A percentile compares a stretch with the other conserved stretches of the same genome.
These are phyloP conservation scores for Arthrobotrys iridis DNA, from an alignment of 2,329 filamentous ascomycete genomes.

Conservation along the genomic window DNA sequence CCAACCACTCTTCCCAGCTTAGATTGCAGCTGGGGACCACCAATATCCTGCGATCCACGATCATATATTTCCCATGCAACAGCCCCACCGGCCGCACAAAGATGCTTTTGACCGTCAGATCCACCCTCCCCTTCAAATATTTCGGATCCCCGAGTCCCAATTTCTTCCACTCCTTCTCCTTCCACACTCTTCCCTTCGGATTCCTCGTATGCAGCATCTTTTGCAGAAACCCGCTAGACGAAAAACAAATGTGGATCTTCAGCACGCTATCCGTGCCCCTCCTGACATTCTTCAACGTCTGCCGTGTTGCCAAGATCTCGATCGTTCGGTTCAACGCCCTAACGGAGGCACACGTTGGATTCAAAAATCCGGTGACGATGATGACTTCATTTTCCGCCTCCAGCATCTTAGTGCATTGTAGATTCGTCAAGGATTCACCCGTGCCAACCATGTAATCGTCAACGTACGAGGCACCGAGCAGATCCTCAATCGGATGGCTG, in stretches of 20 bases:
- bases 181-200: slow-evolving; percentile 66
- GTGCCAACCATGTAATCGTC: slow-evolving; percentile 61
- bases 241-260: slow-evolving; percentile 78
- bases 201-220: slow-evolving; percentile 75
- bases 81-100: slow-evolving; percentile 84
- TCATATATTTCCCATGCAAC: slow-evolving; percentile 86
- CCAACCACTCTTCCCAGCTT: slow-evolving; percentile 88
- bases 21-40: slow-evolving; percentile 84
- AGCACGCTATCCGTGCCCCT: slow-evolving; percentile 62
- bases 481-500: slow-evolving; percentile 24
- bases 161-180: slow-evolving; percentile 68
- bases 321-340: slow-evolving; percentile 68
- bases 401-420: slow-evolving; percentile 71
- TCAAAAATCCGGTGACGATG: slow-evolving; percentile 86
- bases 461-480: slow-evolving; percentile 26
- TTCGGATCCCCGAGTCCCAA: slow-evolving; percentile 72
- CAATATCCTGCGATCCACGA: slow-evolving; percentile 74
- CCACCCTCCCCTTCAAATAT: slow-evolving; percentile 69
- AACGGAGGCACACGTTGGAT: slow-evolving; percentile 71
- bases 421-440: slow-evolving; percentile 68
- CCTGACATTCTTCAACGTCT: slow-evolving; percentile 60
- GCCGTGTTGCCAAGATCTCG: slow-evolving; percentile 67
- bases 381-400: slow-evolving; percentile 73
- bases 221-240: slow-evolving; percentile 76
- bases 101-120: slow-evolving; percentile 77